Conservation (phyloP, 768 basidiomycete species). For the Dacryopinax primogenitus region DNA sequence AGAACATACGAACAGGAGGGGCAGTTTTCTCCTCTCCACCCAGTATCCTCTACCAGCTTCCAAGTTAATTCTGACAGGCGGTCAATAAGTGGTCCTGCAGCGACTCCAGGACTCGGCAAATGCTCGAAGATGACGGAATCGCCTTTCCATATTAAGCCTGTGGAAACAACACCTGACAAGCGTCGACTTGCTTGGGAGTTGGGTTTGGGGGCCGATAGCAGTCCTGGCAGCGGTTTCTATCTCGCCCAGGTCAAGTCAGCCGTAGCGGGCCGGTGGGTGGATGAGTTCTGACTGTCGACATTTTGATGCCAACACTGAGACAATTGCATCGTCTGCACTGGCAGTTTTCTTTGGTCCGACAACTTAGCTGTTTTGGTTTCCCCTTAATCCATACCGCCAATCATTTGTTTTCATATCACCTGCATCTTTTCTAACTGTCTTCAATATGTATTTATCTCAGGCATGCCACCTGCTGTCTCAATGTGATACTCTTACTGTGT, state of each 20-base stretch:
- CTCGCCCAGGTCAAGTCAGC: background rate
- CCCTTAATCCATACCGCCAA: background rate
- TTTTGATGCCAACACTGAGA: background rate
- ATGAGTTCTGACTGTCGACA: background rate
- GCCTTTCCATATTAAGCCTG: background rate
- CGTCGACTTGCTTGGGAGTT: slow-evolving; percentile 3
- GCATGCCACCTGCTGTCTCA: background rate
- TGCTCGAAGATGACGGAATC: background rate
- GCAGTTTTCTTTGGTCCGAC: background rate
- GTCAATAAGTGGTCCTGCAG: background rate
- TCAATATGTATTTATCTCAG: background rate
- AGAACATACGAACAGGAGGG: background rate
- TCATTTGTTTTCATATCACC: background rate
- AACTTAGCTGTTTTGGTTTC: background rate
- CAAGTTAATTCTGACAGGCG: background rate
- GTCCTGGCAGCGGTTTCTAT: background rate
- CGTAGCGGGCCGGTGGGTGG: background rate
- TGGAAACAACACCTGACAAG: background rate
- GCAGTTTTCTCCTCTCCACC: background rate
- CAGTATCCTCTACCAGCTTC: background rate
- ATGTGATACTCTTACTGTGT: background rate
- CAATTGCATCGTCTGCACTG: background rate
- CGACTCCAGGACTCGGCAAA: background rate
- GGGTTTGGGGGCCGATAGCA: background rate
- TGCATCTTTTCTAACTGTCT: background rate